A percentile compares a stretch with the other conserved stretches of the same genome.
phyloP scores from a whole-genome alignment of 768 basidiomycete species.

The Xanthoconium purpureum region DNA sequence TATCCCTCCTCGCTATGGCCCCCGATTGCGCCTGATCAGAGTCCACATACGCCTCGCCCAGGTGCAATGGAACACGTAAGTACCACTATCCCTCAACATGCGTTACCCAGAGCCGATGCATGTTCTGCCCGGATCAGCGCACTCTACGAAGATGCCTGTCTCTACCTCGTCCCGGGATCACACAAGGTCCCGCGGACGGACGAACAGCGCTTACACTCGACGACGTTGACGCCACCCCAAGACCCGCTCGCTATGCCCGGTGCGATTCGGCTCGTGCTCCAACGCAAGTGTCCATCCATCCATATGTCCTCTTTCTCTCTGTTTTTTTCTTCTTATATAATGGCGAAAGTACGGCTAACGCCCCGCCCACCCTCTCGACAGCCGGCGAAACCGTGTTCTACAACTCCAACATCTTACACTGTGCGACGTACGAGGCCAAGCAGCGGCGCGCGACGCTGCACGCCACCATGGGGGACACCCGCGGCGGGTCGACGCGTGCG shows the following conservation, averaged over 20 bases:
- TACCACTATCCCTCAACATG: neutral
- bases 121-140: slow-evolving; percentile 40
- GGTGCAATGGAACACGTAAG: slow-evolving; percentile 84
- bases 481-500: slow-evolving; percentile 61
- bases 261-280: slow-evolving; percentile 49
- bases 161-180: slow-evolving; percentile 68
- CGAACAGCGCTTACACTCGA: slow-evolving; percentile 56
- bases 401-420: slow-evolving; percentile 76
- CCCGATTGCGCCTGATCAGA: no score
- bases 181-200: slow-evolving; percentile 56
- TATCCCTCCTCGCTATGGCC: neutral
- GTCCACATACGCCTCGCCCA: slow-evolving; percentile 19
- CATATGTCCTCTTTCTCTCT: no score
- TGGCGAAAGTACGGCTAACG: neutral
- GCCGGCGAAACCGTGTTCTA: slow-evolving; percentile 80
- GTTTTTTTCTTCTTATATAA: no score
- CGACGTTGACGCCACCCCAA: slow-evolving; percentile 45
- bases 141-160: slow-evolving; percentile 63
- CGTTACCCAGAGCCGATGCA: no score
- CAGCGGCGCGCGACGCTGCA: slow-evolving; percentile 64
- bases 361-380: neutral
- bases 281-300: slow-evolving; percentile 39
- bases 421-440: slow-evolving; percentile 56
- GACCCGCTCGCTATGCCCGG: slow-evolving; percentile 73
- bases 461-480: slow-evolving; percentile 59